phyloP scores from a whole-genome alignment of 2,329 filamentous ascomycete species.

The Ophiosphaerella herpotricha region DNA sequence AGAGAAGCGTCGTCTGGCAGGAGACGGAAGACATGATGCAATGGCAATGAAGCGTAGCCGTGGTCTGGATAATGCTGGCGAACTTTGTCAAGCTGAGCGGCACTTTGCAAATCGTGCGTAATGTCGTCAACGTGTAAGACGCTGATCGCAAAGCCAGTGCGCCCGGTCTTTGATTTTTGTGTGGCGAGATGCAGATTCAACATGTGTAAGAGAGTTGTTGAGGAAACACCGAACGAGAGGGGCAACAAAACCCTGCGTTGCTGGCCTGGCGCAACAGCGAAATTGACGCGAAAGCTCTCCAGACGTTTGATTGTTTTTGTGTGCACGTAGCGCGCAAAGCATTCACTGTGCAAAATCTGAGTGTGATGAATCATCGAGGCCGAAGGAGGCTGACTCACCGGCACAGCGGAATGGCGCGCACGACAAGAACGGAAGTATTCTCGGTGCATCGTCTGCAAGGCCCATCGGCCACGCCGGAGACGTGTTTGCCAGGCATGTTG shows the following conservation, averaged over 20 bases:
- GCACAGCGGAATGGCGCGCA: slow-evolving; percentile 66
- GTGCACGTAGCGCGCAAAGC: slow-evolving; percentile 77
- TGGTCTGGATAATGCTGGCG: slow-evolving; percentile 68
- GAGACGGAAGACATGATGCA: slow-evolving; percentile 61
- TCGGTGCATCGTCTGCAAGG: slow-evolving; percentile 63
- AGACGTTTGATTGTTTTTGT: slow-evolving; percentile 82
- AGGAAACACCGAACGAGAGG: slow-evolving; percentile 82
- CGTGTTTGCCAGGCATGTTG: slow-evolving; percentile 41
- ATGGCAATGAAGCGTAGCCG: slow-evolving; percentile 63
- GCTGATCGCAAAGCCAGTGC: slow-evolving; percentile 69
- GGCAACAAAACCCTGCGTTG: slow-evolving; percentile 71
- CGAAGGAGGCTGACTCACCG: slow-evolving; percentile 48
- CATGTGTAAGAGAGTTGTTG: slow-evolving; percentile 75
- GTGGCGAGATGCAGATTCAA: slow-evolving; percentile 70
- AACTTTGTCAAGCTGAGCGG: slow-evolving; percentile 42
- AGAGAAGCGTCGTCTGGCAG: slow-evolving; percentile 28
- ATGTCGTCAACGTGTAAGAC: slow-evolving; percentile 55
- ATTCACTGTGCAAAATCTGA: slow-evolving; percentile 58
- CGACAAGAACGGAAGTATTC: slow-evolving; percentile 55
- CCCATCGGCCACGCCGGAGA: slow-evolving; percentile 17
- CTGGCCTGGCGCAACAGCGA: slow-evolving; percentile 47
- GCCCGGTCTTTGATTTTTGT: slow-evolving; percentile 67
- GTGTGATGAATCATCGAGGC: background rate
- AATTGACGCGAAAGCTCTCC: slow-evolving; percentile 64
- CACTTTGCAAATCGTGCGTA: slow-evolving; percentile 8